A percentile compares a stretch with the other conserved stretches of the same genome.
These are phyloP conservation scores for Paramecium caudatum DNA, from an alignment of 73 alveolate species.

Conservation along the genomic window DNA sequence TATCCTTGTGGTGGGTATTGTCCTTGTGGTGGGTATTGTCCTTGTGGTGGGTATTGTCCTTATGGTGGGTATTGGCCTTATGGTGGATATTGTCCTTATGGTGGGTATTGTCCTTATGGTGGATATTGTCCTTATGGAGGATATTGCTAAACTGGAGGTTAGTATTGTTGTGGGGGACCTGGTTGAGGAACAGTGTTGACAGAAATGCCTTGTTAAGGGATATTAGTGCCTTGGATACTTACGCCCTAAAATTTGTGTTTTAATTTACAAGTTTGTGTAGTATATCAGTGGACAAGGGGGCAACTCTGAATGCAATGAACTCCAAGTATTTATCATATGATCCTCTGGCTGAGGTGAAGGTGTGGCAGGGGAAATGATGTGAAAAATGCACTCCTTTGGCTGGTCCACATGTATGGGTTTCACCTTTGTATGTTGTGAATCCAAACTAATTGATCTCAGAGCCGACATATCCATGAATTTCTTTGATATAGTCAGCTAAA, in stretches of 20 bases:
- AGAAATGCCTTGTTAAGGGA: not conserved
- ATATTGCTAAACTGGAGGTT: not conserved
- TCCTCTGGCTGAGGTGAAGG: constrained; percentile 1
- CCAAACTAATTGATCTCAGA: not conserved
- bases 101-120: not conserved
- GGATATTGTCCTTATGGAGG: constrained; percentile 3
- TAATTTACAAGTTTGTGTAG: no score
- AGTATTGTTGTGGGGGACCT: not conserved
- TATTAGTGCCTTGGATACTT: not conserved
- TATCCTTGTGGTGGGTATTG: not conserved
- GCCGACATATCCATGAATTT: not conserved
- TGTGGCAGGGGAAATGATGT: not conserved
- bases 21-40: not conserved
- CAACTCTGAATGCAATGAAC: not conserved
- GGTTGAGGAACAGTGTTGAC: no score
- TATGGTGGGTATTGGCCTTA: not conserved
- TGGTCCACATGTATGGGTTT: not conserved
- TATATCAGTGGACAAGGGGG: no score
- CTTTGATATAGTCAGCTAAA: not conserved
- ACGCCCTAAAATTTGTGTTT: not conserved
- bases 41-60: not conserved
- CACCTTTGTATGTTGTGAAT: not conserved
- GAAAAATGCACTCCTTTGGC: not conserved
- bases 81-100: not conserved
- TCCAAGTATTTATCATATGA: not conserved